Base-by-base conservation (phyloP, 1,284 basidiomycete genomes). In the Fomitopsis betulina region DNA sequence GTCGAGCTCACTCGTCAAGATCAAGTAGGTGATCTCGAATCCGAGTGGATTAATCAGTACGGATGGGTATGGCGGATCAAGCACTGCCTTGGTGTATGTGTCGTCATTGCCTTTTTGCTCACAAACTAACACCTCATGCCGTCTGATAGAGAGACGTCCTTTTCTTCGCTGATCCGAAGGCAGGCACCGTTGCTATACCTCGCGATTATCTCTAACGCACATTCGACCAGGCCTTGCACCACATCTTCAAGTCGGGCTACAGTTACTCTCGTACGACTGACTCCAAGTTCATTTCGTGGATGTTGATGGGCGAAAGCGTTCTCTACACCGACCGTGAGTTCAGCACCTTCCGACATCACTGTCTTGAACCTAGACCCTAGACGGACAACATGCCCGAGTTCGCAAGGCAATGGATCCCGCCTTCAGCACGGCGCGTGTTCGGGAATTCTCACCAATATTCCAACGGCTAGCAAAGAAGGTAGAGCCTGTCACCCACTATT, bases 361-460 rank as follows among this genome's bases (percentile, higher is more conserved):
- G 23, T 56, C 53, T 58, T 27, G 10, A 30, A 5, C 38, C 47
- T 6, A 2, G 15, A 21, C 23, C 66, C 12, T 8, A 47, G 45
- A 47, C 15, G 12, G 12, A 13, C 25, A 65, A 43, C 80, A 81
- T 57, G 70, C 70, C 47, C 68, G 76, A 54, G 73, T 78, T 13
- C 65, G 75, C 53, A 79, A 68, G 59, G 67, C 76, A 17, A 69
- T 80, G 65, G 68, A 72, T 50, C 76, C 75, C 0, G 78, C 72
- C 19, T 79, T 79, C 56, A 72, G 73, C 1, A 62, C 71, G 9
- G 73, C 75, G 2, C 79, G 81, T 60, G 72, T 76, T 6, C 77
- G 75, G 58, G 72, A 76, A 2, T 79, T 79, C 60, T 69, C 80
- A 5, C 76, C 79, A n/a, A 75, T 80, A 45, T 82, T 83, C 67